phyloP scores from a whole-genome alignment of 1,284 basidiomycete genomes.

The Heterobasidion annosum region DNA sequence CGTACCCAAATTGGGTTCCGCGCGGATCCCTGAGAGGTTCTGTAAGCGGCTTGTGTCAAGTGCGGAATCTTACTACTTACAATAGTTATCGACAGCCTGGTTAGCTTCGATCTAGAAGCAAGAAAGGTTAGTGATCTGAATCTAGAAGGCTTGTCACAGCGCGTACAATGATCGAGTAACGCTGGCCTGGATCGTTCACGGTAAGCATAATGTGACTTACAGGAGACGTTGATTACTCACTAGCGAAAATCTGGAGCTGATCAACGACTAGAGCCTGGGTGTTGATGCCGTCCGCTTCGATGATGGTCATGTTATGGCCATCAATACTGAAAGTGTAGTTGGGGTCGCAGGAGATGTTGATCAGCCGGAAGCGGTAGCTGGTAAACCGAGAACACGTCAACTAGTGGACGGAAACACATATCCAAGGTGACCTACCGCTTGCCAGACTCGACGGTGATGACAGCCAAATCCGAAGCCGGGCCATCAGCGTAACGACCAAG shows the following conservation, averaged over 20 bases:
- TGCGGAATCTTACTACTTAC: constrained; percentile 8
- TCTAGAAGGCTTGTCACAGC: constrained; percentile 6
- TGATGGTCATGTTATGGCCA: constrained; percentile 36
- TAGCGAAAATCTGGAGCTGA: constrained; percentile 27
- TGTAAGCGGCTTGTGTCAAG: background rate
- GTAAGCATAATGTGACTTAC: background rate
- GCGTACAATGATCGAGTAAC: constrained; percentile 24
- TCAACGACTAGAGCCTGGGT: constrained; percentile 30
- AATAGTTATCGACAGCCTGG: constrained; percentile 32
- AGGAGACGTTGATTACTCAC: constrained; percentile 5
- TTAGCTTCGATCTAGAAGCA: constrained; percentile 24
- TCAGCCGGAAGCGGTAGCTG: constrained; percentile 25
- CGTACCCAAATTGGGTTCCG: constrained; percentile 6
- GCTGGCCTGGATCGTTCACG: constrained; percentile 17
- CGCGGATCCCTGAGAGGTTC: constrained; percentile 18
- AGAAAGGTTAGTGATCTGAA: background rate
- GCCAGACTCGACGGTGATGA: constrained; percentile 19
- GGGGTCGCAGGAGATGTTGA: constrained; percentile 23
- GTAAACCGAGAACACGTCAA: background rate
- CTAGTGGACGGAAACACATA: background rate
- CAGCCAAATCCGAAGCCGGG: constrained; percentile 16
- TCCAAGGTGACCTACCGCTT: constrained; percentile 7
- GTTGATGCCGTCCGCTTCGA: constrained; percentile 42
- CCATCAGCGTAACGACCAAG: constrained; percentile 22
- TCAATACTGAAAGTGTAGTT: constrained; percentile 36